Evolutionary conservation across 257 asterid genomes (phyloP).

Genomic region (Fraxinus pennsylvanica): DNA sequence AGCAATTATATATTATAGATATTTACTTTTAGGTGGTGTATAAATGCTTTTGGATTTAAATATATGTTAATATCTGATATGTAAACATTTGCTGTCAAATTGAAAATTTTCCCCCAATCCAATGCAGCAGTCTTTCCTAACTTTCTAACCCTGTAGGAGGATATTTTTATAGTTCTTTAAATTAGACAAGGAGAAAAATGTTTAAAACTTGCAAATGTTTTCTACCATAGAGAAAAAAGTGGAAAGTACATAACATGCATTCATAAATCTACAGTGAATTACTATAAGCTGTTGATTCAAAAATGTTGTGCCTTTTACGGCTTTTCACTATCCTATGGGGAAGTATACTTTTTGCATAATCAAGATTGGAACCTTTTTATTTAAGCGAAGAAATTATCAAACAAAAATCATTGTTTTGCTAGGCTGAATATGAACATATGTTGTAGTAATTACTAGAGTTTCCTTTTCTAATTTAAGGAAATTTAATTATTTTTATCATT

Average conservation of each 20-base stretch:
- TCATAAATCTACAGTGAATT: constrained; percentile 7
- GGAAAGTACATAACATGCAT: background rate
- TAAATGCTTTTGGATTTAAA: no score
- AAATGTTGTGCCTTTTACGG: constrained; percentile 6
- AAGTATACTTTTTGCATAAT: constrained; percentile 4
- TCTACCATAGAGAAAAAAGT: background rate
- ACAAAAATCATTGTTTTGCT: background rate
- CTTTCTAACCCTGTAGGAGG: no score
- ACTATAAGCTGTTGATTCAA: constrained; percentile 6
- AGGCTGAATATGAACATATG: constrained; percentile 1
- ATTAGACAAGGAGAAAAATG: background rate
- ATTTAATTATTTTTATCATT: background rate
- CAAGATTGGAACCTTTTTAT: constrained; percentile 1
- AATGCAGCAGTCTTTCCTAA: no score
- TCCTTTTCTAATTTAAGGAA: background rate
- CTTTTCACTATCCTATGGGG: background rate
- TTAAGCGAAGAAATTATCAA: constrained; percentile 1
- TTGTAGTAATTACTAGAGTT: constrained; percentile 1
- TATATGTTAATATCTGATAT: no score
- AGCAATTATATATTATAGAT: background rate
- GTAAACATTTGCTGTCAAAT: no score
- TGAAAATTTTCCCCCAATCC: no score
- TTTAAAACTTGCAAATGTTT: background rate
- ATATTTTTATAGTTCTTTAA: no score
- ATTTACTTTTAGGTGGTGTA: no score